These are phyloP conservation scores for Tephrocybe sp. DNA, from an alignment of 768 basidiomycete species.

Conservation along the genomic window DNA sequence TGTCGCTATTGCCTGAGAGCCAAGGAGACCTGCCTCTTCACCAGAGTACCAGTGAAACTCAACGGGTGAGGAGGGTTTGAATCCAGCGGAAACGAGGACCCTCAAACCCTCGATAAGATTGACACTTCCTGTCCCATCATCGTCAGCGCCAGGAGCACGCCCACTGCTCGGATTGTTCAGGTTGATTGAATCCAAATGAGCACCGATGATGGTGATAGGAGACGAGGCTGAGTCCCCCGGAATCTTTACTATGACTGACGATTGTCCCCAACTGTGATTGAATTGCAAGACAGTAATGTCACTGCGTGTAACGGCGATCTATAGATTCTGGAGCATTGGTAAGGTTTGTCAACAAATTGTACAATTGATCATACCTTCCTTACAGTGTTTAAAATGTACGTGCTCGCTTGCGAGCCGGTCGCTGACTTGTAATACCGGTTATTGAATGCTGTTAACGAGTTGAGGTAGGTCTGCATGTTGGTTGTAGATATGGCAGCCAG, in stretches of 20 bases:
- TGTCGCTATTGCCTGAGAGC: constrained; percentile 45
- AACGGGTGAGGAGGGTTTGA: constrained; percentile 39
- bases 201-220: constrained; percentile 19
- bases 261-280: constrained; percentile 16
- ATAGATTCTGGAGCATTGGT: background rate
- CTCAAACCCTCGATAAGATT: constrained; percentile 47
- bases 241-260: constrained; percentile 17
- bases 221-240: constrained; percentile 2
- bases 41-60: constrained; percentile 45
- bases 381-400: constrained; percentile 36
- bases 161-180: constrained; percentile 8
- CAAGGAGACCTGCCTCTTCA: constrained; percentile 51
- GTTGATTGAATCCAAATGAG: constrained; percentile 25
- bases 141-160: constrained; percentile 20
- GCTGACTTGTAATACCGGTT: constrained; percentile 42
- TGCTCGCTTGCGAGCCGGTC: constrained; percentile 37
- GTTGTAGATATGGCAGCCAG: constrained; percentile 27
- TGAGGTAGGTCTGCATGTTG: constrained; percentile 36
- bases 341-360: background rate
- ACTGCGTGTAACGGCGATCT: constrained; percentile 22
- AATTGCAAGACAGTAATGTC: constrained; percentile 12
- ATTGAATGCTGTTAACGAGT: constrained; percentile 38
- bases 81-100: constrained; percentile 37
- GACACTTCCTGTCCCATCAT: constrained; percentile 45
- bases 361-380: constrained; percentile 22